Evolutionary conservation across 345 rosid species (phyloP).

Genomic region (Linum tenue): DNA sequence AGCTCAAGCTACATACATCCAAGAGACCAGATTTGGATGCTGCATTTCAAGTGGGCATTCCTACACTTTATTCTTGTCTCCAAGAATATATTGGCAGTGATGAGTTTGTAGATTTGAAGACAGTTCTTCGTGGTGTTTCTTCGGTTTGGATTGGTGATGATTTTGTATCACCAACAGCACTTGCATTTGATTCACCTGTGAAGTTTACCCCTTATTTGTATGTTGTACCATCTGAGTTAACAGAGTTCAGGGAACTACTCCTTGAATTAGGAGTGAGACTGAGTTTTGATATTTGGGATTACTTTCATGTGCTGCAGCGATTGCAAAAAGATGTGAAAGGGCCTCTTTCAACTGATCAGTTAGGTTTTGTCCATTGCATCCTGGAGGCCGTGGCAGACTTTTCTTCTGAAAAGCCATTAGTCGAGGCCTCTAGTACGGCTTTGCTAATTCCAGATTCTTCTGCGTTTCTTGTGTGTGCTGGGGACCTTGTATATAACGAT

Average conservation of each 20-base stretch:
- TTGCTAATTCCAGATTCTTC: conserved; percentile 66
- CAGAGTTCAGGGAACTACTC: conserved; percentile 68
- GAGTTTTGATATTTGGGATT: conserved; percentile 77
- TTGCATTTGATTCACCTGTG: conserved; percentile 96
- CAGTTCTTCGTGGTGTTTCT: conserved; percentile 58
- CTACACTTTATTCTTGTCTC: conserved; percentile 49
- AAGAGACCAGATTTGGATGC: conserved; percentile 40
- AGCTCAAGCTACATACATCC: conserved; percentile 39
- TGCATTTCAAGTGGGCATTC: conserved; percentile 55
- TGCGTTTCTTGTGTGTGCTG: conserved; percentile 48
- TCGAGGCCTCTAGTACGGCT: conserved; percentile 42
- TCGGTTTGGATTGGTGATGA: conserved; percentile 97
- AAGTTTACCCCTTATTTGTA: conserved; percentile 84
- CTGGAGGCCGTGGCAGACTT: conserved; percentile 83
- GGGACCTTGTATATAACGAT: conserved; percentile 78
- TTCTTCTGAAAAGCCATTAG: conserved; percentile 38
- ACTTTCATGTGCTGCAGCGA: conserved; percentile 56
- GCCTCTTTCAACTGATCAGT: conserved; percentile 58
- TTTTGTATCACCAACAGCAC: conserved; percentile 66
- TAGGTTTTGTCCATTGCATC: conserved; percentile 62
- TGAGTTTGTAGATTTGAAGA: conserved; percentile 48
- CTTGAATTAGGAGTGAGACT: conserved; percentile 68
- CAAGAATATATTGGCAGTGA: conserved; percentile 51
- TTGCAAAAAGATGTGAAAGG: conserved; percentile 62
- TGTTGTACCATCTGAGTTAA: conserved; percentile 93